Evolutionary conservation across 768 basidiomycete genomes (phyloP).

Genomic region (Suillus cothurnatus): DNA sequence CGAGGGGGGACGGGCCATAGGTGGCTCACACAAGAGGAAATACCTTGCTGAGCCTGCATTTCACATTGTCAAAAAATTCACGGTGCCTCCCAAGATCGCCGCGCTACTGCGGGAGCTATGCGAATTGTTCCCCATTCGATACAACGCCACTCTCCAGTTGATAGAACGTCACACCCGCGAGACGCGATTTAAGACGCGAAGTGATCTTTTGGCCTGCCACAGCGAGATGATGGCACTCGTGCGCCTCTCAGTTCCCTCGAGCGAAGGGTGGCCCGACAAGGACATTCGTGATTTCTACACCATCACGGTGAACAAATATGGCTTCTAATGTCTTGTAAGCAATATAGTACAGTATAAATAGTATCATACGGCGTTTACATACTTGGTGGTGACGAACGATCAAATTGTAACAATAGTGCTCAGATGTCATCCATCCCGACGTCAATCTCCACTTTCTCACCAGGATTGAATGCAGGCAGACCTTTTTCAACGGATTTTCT

Average conservation of each 20-base stretch:
- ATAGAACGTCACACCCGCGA: not conserved
- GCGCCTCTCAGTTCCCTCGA: not conserved
- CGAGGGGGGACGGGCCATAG: not conserved
- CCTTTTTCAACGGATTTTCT: constrained; percentile 51
- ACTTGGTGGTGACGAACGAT: not conserved
- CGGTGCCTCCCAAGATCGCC: not conserved
- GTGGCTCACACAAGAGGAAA: not conserved
- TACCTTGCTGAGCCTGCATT: not conserved
- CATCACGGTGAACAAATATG: not conserved
- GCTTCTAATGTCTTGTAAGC: not conserved
- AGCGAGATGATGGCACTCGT: not conserved
- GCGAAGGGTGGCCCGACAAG: not conserved
- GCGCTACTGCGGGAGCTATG: not conserved
- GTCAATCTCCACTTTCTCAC: constrained; percentile 94
- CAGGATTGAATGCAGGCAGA: constrained; percentile 96
- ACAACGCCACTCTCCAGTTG: not conserved
- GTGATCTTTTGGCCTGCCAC: not conserved
- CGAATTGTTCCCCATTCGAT: not conserved
- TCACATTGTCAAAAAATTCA: not conserved
- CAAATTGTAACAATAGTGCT: constrained; percentile 12
- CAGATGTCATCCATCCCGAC: constrained; percentile 89
- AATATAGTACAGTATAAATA: constrained; percentile 2
- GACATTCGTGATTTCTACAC: not conserved
- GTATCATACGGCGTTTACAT: constrained; percentile 2
- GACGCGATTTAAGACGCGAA: not conserved